Conservation (phyloP, 2,329 filamentous ascomycete species). For the Ceratocystis albifundus region DNA sequence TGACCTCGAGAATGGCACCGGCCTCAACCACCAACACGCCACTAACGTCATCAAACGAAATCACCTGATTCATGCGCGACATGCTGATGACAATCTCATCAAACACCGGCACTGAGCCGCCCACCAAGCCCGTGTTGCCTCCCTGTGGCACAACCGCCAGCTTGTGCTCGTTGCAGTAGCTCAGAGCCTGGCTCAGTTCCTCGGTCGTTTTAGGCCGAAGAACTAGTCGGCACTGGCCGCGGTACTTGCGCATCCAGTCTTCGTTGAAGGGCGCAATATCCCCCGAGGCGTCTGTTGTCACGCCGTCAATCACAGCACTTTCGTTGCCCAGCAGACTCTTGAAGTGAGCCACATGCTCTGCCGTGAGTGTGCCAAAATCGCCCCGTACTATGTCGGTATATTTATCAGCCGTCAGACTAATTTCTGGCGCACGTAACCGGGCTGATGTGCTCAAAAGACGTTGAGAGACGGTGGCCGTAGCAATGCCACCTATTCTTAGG, state of each 20-base stretch:
- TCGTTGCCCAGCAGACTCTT: slow-evolving; percentile 65
- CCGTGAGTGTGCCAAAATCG: slow-evolving; percentile 61
- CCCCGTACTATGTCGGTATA: slow-evolving; percentile 78
- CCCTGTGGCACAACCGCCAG: slow-evolving; percentile 94
- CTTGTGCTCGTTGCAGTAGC: slow-evolving; percentile 88
- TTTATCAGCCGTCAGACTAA: slow-evolving; percentile 70
- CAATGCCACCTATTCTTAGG: slow-evolving; percentile 1
- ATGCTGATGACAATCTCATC: slow-evolving; percentile 95
- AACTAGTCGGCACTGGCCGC: slow-evolving; percentile 76
- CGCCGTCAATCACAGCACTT: slow-evolving; percentile 72
- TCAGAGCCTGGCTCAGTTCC: slow-evolving; percentile 79
- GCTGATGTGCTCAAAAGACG: slow-evolving; percentile 11
- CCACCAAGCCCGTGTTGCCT: slow-evolving; percentile 91
- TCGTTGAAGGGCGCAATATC: slow-evolving; percentile 88
- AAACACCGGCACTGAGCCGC: slow-evolving; percentile 90
- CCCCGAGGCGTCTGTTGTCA: slow-evolving; percentile 51
- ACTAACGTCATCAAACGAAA: slow-evolving; percentile 85
- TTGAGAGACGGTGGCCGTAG: not conserved
- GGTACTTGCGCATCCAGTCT: slow-evolving; percentile 99
- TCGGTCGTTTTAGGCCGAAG: slow-evolving; percentile 74
- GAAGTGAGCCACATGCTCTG: slow-evolving; percentile 74
- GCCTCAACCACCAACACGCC: slow-evolving; percentile 84
- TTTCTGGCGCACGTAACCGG: slow-evolving; percentile 22
- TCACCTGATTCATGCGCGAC: slow-evolving; percentile 78
- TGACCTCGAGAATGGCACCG: slow-evolving; percentile 79